Evolutionary conservation across 2,329 filamentous ascomycete species (phyloP).

Genomic region (Coleophoma eucalyptorum): DNA sequence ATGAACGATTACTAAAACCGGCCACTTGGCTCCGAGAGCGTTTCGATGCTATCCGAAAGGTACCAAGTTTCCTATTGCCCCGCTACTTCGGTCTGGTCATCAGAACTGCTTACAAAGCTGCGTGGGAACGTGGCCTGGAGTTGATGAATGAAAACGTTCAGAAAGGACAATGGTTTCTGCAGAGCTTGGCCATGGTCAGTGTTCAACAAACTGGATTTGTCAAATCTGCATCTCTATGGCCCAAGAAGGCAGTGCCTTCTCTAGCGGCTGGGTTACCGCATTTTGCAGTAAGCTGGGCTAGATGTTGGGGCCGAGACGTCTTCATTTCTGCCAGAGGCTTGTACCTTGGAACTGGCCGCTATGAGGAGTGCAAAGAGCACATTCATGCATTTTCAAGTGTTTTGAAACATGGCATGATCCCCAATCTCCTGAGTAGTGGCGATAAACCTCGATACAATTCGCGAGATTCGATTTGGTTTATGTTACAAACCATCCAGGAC

Average conservation of each 20-base stretch:
- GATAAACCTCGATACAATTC: slow-evolving; percentile 90
- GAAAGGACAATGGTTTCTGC: slow-evolving; percentile 82
- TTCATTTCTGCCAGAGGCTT: slow-evolving; percentile 93
- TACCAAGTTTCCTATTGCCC: slow-evolving; percentile 87
- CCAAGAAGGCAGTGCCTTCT: slow-evolving; percentile 77
- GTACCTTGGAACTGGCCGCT: slow-evolving; percentile 86
- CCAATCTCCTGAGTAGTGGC: slow-evolving; percentile 85
- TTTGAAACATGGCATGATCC: slow-evolving; percentile 97
- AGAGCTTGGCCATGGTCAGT: slow-evolving; percentile 86
- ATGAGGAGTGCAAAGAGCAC: slow-evolving; percentile 85
- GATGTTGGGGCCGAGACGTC: slow-evolving; percentile 96
- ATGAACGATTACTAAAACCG: slow-evolving; percentile 58
- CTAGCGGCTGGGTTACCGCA: slow-evolving; percentile 91
- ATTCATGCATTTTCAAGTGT: slow-evolving; percentile 94
- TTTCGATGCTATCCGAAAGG: slow-evolving; percentile 78
- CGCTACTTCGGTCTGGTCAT: slow-evolving; percentile 90
- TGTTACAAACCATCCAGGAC: slow-evolving; percentile 92
- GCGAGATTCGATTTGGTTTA: slow-evolving; percentile 96
- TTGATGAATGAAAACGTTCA: slow-evolving; percentile 76
- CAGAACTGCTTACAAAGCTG: slow-evolving; percentile 82
- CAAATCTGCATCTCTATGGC: slow-evolving; percentile 87
- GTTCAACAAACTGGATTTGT: slow-evolving; percentile 87
- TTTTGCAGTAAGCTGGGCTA: slow-evolving; percentile 89
- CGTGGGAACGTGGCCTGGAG: slow-evolving; percentile 72
- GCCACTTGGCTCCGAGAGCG: slow-evolving; percentile 78